A percentile compares a stretch with the other conserved stretches of the same genome.
Conservation (phyloP, 2,329 filamentous ascomycete genomes). For the Alternaria hordeiaustralica region DNA sequence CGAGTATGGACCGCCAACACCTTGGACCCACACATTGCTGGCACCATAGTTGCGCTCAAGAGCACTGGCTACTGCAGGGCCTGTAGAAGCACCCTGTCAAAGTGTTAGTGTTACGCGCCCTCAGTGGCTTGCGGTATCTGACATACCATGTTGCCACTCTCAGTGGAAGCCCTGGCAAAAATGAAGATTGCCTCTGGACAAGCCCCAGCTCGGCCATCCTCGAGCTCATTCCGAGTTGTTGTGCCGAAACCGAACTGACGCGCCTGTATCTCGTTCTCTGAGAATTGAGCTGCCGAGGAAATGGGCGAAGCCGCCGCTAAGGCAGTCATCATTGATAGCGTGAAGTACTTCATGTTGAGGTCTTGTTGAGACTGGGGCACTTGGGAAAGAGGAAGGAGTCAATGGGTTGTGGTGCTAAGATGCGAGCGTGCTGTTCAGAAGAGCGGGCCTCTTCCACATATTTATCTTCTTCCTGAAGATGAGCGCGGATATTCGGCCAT, state of each 20-base stretch:
- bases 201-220: constrained; percentile 18
- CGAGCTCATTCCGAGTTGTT: constrained; percentile 29
- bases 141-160: constrained; percentile 38
- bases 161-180: constrained; percentile 34
- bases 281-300: constrained; percentile 8
- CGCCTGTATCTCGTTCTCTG: constrained; percentile 13
- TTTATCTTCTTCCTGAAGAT: neutral
- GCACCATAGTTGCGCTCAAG: constrained; percentile 33
- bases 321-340: constrained; percentile 19
- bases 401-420: neutral
- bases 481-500: neutral
- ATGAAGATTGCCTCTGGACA: constrained; percentile 39
- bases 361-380: neutral
- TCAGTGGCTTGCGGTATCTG: neutral
- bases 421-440: neutral
- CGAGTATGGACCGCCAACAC: constrained; percentile 46
- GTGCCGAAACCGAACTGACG: constrained; percentile 19
- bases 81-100: constrained; percentile 25
- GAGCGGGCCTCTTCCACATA: neutral
- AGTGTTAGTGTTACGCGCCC: neutral
- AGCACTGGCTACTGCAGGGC: constrained; percentile 26
- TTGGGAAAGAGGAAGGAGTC: neutral
- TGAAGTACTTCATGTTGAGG: constrained; percentile 31
- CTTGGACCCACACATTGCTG: constrained; percentile 35
- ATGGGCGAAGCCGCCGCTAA: constrained; percentile 21